phyloP scores from a whole-genome alignment of 2,329 filamentous ascomycete species.

The Fusarium sp. region DNA sequence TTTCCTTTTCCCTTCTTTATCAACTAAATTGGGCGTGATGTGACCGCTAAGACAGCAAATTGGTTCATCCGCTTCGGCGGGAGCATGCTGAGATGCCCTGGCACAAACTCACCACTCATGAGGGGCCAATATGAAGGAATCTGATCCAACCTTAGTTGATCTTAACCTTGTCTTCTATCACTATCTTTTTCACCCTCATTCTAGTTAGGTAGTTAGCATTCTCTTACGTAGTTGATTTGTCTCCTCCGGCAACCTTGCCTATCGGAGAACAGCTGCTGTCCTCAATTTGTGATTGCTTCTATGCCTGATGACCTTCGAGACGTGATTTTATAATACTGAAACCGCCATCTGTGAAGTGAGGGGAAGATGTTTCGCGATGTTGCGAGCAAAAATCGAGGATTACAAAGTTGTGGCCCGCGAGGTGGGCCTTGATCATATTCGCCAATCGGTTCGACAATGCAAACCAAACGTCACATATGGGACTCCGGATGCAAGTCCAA shows the following conservation, averaged over 20 bases:
- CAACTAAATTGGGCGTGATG: conserved; percentile 86
- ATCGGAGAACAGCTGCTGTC: not conserved
- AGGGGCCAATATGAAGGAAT: conserved; percentile 71
- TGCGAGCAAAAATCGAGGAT: not conserved
- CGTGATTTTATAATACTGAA: not conserved
- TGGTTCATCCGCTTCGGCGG: conserved; percentile 63
- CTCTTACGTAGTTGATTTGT: not conserved
- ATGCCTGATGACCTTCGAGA: not conserved
- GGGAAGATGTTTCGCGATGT: not conserved
- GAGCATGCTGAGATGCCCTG: conserved; percentile 73
- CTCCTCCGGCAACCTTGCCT: not conserved
- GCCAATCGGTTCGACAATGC: not conserved
- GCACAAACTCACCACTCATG: conserved; percentile 71
- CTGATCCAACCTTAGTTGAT: conserved; percentile 68
- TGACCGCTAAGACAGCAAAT: conserved; percentile 69
- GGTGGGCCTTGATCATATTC: not conserved
- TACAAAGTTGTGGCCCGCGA: not conserved
- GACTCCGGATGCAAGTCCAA: conserved; percentile 4
- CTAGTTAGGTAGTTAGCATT: not conserved
- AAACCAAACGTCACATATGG: conserved; percentile 4
- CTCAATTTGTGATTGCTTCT: not conserved
- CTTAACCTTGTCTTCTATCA: not conserved
- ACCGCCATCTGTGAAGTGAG: not conserved
- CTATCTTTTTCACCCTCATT: conserved; percentile 1
- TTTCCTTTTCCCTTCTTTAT: conserved; percentile 59